Conservation (phyloP, 495 filamentous ascomycete species). For the Penicillium mononematosum region DNA sequence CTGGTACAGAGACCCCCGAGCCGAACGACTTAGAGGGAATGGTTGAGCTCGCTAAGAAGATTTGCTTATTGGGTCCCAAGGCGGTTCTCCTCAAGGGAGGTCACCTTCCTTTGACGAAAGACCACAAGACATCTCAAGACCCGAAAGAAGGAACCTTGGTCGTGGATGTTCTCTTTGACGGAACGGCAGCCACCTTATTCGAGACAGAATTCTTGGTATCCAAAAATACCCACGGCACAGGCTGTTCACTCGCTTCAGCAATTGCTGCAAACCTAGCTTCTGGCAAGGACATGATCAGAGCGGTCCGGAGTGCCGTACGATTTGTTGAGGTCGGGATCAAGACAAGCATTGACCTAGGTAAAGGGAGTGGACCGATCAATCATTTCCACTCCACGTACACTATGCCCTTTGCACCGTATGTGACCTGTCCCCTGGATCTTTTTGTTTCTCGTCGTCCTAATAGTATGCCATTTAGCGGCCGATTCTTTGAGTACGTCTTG, state of each 20-base stretch:
- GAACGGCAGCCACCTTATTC: conserved; percentile 52
- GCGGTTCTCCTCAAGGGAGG: conserved; percentile 91
- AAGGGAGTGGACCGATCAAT: conserved; percentile 86
- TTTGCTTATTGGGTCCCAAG: conserved; percentile 68
- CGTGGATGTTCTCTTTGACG: conserved; percentile 72
- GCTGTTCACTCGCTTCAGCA: conserved; percentile 90
- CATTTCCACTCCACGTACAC: conserved; percentile 85
- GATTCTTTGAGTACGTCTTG: conserved; percentile 83
- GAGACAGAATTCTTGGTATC: conserved; percentile 67
- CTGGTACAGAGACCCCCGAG: conserved; percentile 48
- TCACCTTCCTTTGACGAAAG: conserved; percentile 73
- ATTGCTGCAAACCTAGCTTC: conserved; percentile 84
- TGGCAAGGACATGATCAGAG: conserved; percentile 56
- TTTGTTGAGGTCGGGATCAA: conserved; percentile 86
- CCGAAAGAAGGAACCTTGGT: conserved; percentile 61
- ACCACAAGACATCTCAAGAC: conserved; percentile 50
- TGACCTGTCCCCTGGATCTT: conserved; percentile 12
- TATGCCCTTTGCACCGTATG: conserved; percentile 80
- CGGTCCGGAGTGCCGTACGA: conserved; percentile 67
- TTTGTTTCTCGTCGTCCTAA: conserved; percentile 6
- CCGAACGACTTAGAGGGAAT: conserved; percentile 59
- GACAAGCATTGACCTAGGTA: conserved; percentile 68
- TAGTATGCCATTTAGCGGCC: conserved; percentile 51
- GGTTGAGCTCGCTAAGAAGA: conserved; percentile 61
- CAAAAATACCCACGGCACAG: conserved; percentile 90